Conservation (phyloP, 257 asterid species). For the Solanum virginianum region DNA sequence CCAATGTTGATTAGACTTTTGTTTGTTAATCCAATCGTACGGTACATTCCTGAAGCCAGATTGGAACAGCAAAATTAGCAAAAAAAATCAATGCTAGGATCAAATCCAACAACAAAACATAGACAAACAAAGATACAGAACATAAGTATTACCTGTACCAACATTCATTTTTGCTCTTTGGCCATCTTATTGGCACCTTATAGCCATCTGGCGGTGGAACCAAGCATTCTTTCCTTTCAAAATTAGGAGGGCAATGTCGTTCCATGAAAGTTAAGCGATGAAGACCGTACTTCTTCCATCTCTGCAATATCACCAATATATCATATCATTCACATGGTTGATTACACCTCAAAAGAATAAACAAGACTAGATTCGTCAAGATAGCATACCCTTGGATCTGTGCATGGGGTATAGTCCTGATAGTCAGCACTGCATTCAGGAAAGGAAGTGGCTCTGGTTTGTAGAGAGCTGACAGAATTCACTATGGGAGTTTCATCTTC, state of each 20-base stretch:
- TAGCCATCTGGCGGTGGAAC: conserved; percentile 90
- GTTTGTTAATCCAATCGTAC: conserved; percentile 93
- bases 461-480: conserved; percentile 31
- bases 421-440: conserved; percentile 60
- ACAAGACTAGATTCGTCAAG: not conserved
- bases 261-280: conserved; percentile 62
- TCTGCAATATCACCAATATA: conserved; percentile 17
- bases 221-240: conserved; percentile 68
- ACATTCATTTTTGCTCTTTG: conserved; percentile 72
- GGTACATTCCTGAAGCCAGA: conserved; percentile 67
- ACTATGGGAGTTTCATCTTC: conserved; percentile 13
- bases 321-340: not conserved
- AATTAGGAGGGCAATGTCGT: conserved; percentile 84
- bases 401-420: conserved; percentile 97
- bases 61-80: not conserved
- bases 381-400: conserved; percentile 81
- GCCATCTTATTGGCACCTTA: conserved; percentile 74
- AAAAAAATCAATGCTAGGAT: not conserved
- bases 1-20: conserved; percentile 95
- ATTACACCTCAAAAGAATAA: not conserved
- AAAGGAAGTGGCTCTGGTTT: conserved; percentile 43
- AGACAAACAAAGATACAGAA: not conserved
- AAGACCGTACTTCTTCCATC: conserved; percentile 61
- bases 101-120: not conserved
- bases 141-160: conserved; percentile 64